Conservation (phyloP, 2,329 filamentous ascomycete genomes). For the Hansfordia pulvinata region DNA sequence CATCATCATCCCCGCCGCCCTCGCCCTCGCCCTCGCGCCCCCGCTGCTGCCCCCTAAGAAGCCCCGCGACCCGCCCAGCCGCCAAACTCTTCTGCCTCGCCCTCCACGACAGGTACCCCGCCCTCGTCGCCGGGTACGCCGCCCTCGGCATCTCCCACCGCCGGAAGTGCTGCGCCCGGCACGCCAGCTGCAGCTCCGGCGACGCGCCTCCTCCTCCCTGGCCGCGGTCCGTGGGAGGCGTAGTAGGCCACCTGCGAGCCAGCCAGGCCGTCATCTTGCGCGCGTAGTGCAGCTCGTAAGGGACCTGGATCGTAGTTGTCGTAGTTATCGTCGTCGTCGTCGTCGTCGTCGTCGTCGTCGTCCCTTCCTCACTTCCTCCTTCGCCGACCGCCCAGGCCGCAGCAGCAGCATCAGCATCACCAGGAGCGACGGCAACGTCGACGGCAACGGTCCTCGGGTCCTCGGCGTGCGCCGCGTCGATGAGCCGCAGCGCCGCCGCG, state of each 20-base stretch:
- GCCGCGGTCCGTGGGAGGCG: too few species aligned
- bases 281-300: conserved; percentile 76
- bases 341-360: too few species aligned
- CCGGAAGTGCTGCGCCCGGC: conserved; percentile 73
- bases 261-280: conserved; percentile 69
- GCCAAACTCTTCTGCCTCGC: conserved; percentile 58
- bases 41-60: too few species aligned
- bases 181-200: conserved; percentile 57
- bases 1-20: too few species aligned
- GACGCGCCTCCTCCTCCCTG: too few species aligned
- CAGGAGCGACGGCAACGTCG: conserved; percentile 21
- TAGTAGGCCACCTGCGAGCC: conserved; percentile 38
- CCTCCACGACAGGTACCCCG: conserved; percentile 73
- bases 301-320: conserved; percentile 27
- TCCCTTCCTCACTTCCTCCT: too few species aligned
- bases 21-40: too few species aligned
- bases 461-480: conserved; percentile 58
- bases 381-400: neutral
- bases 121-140: conserved; percentile 59
- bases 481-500: conserved; percentile 44
- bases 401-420: neutral
- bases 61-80: conserved; percentile 36
- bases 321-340: too few species aligned
- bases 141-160: conserved; percentile 72
- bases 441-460: conserved; percentile 47